Conservation (phyloP, 2,329 filamentous ascomycete species). For the Claviceps lovelessii region DNA sequence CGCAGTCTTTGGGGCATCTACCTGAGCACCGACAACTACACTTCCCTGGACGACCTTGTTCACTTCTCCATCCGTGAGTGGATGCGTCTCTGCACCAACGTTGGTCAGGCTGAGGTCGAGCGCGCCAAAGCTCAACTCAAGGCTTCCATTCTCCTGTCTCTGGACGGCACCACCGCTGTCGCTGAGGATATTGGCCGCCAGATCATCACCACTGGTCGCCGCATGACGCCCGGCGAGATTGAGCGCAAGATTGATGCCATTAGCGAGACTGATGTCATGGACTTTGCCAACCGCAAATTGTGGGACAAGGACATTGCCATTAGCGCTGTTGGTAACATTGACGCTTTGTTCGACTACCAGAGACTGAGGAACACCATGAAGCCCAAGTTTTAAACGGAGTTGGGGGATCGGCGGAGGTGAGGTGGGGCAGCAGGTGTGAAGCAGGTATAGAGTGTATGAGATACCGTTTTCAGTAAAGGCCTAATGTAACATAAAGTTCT, state of each 20-base stretch:
- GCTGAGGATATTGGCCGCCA: constrained; percentile 98
- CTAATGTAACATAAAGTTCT: constrained; percentile 41
- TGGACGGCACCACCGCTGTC: constrained; percentile 92
- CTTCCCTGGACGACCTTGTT: constrained; percentile 81
- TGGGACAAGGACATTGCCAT: constrained; percentile 97
- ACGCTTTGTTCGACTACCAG: constrained; percentile 70
- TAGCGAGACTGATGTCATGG: constrained; percentile 92
- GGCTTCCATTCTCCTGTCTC: constrained; percentile 89
- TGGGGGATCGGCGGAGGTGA: constrained; percentile 14
- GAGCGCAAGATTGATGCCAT: constrained; percentile 81
- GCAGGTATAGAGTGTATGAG: constrained; percentile 42
- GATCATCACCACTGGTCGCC: constrained; percentile 90
- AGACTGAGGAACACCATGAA: constrained; percentile 74
- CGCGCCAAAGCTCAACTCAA: constrained; percentile 98
- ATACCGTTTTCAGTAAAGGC: constrained; percentile 32
- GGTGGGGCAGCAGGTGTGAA: constrained; percentile 19
- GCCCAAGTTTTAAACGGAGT: constrained; percentile 48
- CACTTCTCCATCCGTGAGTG: constrained; percentile 98
- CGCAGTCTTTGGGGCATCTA: constrained; percentile 97
- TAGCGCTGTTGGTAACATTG: constrained; percentile 83
- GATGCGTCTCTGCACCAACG: constrained; percentile 83
- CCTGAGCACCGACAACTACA: constrained; percentile 81
- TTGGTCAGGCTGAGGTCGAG: constrained; percentile 83
- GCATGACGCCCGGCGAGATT: constrained; percentile 83
- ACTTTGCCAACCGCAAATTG: constrained; percentile 84